phyloP scores from a whole-genome alignment of 228 moss, liverwort and hornwort genomes.

The Sphagnum fallax region DNA sequence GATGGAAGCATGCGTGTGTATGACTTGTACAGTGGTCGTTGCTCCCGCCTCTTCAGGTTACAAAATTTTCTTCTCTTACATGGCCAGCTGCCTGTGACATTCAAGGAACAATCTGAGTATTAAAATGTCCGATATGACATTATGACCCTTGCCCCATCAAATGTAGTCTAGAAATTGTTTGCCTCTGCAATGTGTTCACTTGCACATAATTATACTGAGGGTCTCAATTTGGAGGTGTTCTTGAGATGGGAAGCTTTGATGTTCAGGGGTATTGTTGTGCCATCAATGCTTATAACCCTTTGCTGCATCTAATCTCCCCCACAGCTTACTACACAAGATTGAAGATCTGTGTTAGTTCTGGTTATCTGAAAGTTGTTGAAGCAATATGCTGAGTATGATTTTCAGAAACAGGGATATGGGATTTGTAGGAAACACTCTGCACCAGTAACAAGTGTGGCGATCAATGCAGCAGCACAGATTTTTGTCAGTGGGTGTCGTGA shows the following conservation, averaged over 20 bases:
- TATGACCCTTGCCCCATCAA: neutral
- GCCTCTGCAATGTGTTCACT: constrained; percentile 7
- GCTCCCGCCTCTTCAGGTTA: constrained; percentile 84
- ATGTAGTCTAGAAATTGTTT: neutral
- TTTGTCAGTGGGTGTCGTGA: constrained; percentile 76
- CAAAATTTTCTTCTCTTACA: neutral
- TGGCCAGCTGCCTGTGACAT: neutral
- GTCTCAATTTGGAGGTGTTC: constrained; percentile 26
- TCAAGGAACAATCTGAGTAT: neutral
- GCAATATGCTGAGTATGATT: neutral
- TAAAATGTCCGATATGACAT: neutral
- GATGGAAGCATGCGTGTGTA: constrained; percentile 74
- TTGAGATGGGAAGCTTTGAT: constrained; percentile 16
- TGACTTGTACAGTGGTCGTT: constrained; percentile 76
- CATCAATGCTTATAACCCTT: neutral
- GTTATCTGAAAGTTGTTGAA: neutral
- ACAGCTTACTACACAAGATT: neutral
- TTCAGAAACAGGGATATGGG: neutral
- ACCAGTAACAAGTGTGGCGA: constrained; percentile 60
- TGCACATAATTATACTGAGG: constrained; percentile 17
- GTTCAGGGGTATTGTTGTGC: neutral
- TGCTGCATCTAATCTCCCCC: neutral
- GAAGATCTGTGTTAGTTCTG: neutral
- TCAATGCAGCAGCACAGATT: constrained; percentile 44
- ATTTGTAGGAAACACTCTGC: constrained; percentile 65